Evolutionary conservation across 371 early-diverging fungal genomes (phyloP), one percentile per base, ranked within the genome.

Genomic region (Chytridium lagenaria): DNA sequence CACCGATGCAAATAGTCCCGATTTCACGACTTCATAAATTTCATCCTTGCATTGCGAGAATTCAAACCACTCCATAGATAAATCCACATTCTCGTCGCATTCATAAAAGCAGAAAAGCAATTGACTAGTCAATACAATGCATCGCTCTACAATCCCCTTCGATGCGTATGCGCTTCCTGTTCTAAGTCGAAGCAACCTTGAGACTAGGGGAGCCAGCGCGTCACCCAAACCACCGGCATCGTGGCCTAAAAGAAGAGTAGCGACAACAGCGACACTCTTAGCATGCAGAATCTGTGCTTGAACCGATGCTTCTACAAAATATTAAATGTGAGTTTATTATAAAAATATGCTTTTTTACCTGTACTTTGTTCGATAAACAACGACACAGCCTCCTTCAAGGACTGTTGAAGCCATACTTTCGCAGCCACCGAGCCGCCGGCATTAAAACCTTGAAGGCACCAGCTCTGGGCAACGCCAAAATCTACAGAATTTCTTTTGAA

Each of bases 131-230:
- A 61, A 34, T 5, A 61, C 34, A 16, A 61, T 16, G 36, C 61
- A 61, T 30, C 71, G 71, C 5, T 38, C 37, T 15, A 50, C 64
- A 23, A 44, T 23, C 7, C 71, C 71, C 12, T 63, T 5, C 34
- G 71, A 31, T 1, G 71, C 71, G 71, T 70, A 70, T 5, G 33
- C 23, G 22, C 38, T 37, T 22, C 71, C 71, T 2, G 71, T 31
- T 10, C 36, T 2, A 1, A 70, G 49, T 16, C 71, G 61, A 7
- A 36, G 3, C 1, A 70, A 57, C 1, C 71, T 37, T 10, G 52
- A 51, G 2, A 2, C 30, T 30, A 68, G 52, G 3, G 68, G 52
- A 30, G 12, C 16, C 15, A 68, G 34, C 3, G 68, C 68, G 5
- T 49, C 52, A 2, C 19, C 33, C 23, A 68, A 34, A 36, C 38